Percentiles rank a stretch among this genome's conserved stretches.
These are phyloP conservation scores for Achaetomium macrosporum DNA, from an alignment of 2,329 filamentous ascomycete species.

Conservation along the genomic window DNA sequence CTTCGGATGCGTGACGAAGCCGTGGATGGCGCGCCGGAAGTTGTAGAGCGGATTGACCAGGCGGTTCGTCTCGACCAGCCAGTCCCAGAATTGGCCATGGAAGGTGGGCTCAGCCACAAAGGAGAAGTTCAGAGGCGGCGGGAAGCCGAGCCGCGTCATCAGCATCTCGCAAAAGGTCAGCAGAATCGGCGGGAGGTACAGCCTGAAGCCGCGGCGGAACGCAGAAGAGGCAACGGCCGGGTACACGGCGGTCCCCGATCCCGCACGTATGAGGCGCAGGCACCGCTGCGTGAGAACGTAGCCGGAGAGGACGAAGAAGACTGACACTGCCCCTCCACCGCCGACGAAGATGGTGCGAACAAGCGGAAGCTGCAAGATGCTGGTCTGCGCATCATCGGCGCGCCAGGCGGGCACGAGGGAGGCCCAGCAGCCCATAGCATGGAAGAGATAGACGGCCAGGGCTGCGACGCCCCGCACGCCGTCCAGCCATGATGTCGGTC, in stretches of 20 bases:
- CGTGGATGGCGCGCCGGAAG: background rate
- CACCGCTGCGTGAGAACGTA: constrained; percentile 4
- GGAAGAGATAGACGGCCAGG: constrained; percentile 11
- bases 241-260: background rate
- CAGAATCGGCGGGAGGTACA: constrained; percentile 1
- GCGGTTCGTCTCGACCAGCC: constrained; percentile 1
- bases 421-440: constrained; percentile 7
- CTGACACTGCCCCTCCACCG: constrained; percentile 3
- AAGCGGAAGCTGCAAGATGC: constrained; percentile 1
- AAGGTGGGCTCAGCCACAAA: background rate
- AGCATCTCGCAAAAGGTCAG: constrained; percentile 7
- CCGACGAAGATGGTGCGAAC: constrained; percentile 4
- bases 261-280: background rate
- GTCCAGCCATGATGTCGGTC: constrained; percentile 8
- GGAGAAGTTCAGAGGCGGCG: constrained; percentile 2
- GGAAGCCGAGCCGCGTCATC: background rate
- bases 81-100: background rate
- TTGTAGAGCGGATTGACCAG: constrained; percentile 5
- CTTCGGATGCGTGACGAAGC: constrained; percentile 1
- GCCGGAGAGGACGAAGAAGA: constrained; percentile 8
- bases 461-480: constrained; percentile 13
- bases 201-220: constrained; percentile 3
- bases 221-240: constrained; percentile 1
- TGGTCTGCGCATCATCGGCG: constrained; percentile 4
- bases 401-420: constrained; percentile 2